Percentiles rank a stretch among this genome's conserved stretches.
Evolutionary conservation across 2,329 filamentous ascomycete genomes (phyloP).

Genomic region (Alternaria sp.): DNA sequence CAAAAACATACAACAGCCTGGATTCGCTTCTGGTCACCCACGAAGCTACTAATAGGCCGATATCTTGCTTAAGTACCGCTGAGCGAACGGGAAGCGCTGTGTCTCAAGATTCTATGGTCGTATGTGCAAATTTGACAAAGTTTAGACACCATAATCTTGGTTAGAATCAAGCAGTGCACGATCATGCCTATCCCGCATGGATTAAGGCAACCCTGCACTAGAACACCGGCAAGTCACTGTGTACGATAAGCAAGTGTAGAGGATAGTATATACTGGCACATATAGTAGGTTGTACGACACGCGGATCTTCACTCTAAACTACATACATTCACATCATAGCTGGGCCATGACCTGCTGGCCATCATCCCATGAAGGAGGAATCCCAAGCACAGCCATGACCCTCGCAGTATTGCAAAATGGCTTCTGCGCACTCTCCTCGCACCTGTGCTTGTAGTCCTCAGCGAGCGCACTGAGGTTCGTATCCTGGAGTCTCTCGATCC

Average conservation of each 20-base stretch:
- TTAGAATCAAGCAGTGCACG: neutral
- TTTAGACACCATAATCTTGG: neutral
- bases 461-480: neutral
- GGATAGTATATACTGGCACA: neutral
- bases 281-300: neutral
- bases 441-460: neutral
- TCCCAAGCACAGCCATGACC: neutral
- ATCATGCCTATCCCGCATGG: no score
- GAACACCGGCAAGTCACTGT: neutral
- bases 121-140: neutral
- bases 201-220: neutral
- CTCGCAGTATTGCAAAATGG: constrained; percentile 12
- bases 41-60: neutral
- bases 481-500: constrained; percentile 10
- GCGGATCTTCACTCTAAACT: neutral
- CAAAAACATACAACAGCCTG: neutral
- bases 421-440: constrained; percentile 10
- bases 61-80: neutral
- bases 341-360: neutral
- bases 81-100: neutral
- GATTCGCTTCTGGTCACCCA: neutral
- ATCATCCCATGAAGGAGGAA: neutral
- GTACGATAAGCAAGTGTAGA: neutral
- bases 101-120: neutral
- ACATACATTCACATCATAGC: neutral